Evolutionary conservation across 345 rosid genomes (phyloP).

Genomic region (Ailanthus altissimus): DNA sequence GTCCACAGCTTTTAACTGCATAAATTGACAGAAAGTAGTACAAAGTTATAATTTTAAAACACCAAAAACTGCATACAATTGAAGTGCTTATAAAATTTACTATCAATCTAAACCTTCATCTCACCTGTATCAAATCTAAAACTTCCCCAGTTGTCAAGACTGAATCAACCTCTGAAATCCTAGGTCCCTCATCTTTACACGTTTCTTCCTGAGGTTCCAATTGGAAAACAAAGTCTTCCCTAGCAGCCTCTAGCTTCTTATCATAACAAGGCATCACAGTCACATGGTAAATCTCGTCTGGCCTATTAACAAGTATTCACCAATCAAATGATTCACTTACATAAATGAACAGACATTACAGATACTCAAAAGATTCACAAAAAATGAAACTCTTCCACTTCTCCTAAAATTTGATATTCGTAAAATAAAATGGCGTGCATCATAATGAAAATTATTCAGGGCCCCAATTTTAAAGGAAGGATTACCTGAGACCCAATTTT

Average conservation of each 20-base stretch:
- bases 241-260: constrained; percentile 93
- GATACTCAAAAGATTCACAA: neutral
- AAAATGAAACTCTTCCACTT: neutral
- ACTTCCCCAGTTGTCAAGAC: constrained; percentile 92
- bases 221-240: constrained; percentile 79
- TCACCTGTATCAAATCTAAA: constrained; percentile 80
- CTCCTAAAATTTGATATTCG: neutral
- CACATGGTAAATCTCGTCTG: constrained; percentile 82
- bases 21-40: constrained; percentile 12
- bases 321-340: constrained; percentile 15
- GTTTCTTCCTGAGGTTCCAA: constrained; percentile 41
- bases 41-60: constrained; percentile 10
- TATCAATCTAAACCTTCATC: constrained; percentile 14
- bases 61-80: constrained; percentile 1
- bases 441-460: neutral
- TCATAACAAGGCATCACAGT: constrained; percentile 98
- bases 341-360: neutral
- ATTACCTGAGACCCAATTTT: constrained; percentile 74
- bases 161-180: constrained; percentile 84
- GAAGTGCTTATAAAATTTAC: constrained; percentile 12
- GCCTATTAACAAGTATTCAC: constrained; percentile 47
- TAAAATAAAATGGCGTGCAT: neutral
- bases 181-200: constrained; percentile 22
- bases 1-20: constrained; percentile 76
- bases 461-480: neutral